phyloP scores from a whole-genome alignment of 257 asterid species.

The Eucommia ulmoides region DNA sequence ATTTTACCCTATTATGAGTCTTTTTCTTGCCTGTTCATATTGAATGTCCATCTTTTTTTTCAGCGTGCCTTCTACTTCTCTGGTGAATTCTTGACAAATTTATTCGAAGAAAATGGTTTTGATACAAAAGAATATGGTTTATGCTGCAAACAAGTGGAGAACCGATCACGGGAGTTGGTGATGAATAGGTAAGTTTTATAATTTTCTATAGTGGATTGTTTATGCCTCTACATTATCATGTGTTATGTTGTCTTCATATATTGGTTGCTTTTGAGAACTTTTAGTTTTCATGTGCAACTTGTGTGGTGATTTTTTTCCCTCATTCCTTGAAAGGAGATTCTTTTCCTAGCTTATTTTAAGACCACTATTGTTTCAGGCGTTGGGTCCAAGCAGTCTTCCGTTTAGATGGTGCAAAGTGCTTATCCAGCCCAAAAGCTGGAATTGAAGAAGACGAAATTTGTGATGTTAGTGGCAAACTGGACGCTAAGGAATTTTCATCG shows the following conservation, averaged over 20 bases:
- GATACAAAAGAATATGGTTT: conserved; percentile 58
- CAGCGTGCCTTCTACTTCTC: conserved; percentile 98
- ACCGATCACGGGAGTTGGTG: conserved; percentile 69
- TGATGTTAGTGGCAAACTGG: conserved; percentile 17
- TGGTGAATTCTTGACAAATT: conserved; percentile 55
- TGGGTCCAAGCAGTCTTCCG: conserved; percentile 96
- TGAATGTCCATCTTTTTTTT: conserved; percentile 12
- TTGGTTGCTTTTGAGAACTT: no score
- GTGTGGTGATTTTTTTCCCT: no score
- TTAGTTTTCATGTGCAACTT: no score
- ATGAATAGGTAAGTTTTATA: conserved; percentile 85
- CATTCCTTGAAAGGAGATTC: background rate
- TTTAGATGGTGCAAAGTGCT: conserved; percentile 12
- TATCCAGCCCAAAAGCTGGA: conserved; percentile 10
- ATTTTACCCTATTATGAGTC: background rate
- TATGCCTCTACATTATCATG: no score
- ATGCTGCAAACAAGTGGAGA: conserved; percentile 95
- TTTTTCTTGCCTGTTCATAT: conserved; percentile 13
- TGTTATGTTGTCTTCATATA: no score
- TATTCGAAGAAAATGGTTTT: conserved; percentile 63
- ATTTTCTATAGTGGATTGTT: no score
- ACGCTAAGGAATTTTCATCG: conserved; percentile 13
- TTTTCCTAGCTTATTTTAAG: no score
- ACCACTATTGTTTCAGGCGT: no score
- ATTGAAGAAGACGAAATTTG: conserved; percentile 10